Evolutionary conservation across 169 alveolate genomes (phyloP), one percentile per base, ranked within the genome.

Genomic region (Eimeria brunetti): DNA sequence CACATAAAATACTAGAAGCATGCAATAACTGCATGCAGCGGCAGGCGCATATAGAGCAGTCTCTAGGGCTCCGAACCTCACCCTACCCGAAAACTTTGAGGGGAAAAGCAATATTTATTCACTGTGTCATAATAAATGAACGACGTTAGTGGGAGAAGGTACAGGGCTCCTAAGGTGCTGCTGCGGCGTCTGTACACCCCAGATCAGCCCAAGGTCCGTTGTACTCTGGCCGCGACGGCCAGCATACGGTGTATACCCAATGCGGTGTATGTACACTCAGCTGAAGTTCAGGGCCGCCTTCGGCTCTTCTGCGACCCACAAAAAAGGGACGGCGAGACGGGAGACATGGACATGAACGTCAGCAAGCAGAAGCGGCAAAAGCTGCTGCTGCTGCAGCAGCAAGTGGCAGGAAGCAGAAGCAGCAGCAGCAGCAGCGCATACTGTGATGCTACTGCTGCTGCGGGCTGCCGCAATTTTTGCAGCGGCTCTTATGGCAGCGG

Each of bases 251-350:
- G n/a, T n/a, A n/a, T n/a, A n/a, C n/a, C n/a, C n/a, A n/a, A 22
- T 69, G 78, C 49, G 24, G 78, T 69, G 49, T 69, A 64, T 38
- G 75, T 64, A 69, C 78, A 69, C 49, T 69, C 49, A 33, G 24
- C 49, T 69, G 49, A 33, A 20, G 49, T 33, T 69, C 49, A 30
- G 27, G 22, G 49, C 78, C 78, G 78, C 78, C 78, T 33, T 69
- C 44, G 49, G 78, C 78, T 69, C 78, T 69, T n/a, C 49, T 33
- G 78, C n/a, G 78, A 44, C 78, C 78, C 49, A 69, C 78, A 69
- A 33, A 33, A 69, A 69, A 69, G 73, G 73, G 73, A 27, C 0
- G 78, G 5, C 49, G 27, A n/a, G 78, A 69, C n/a, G 33, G 78
- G 6, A 9, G 20, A 69, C 8, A 69, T 33, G 49, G n/a, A n/a